Evolutionary conservation across 768 basidiomycete genomes (phyloP).

Genomic region (Lenzites betulinus): DNA sequence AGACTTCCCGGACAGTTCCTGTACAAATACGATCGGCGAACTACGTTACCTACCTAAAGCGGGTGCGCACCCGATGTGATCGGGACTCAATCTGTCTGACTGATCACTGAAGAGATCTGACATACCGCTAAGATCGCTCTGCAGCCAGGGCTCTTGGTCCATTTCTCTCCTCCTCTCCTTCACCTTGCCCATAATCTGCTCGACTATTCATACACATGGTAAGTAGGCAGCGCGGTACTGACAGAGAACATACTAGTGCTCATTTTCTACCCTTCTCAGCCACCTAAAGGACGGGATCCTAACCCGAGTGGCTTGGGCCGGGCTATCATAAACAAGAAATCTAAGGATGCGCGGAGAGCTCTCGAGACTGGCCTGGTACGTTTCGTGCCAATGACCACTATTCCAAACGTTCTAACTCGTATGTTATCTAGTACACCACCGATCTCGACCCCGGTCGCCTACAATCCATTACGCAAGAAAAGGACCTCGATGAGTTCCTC

Average conservation of each 20-base stretch:
- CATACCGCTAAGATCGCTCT: constrained; percentile 3
- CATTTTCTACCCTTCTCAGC: not conserved
- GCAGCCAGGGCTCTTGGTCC: not conserved
- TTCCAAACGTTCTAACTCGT: not conserved
- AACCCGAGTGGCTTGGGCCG: constrained; percentile 88
- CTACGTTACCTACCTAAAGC: not conserved
- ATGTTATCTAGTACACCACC: constrained; percentile 61
- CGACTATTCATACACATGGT: not conserved
- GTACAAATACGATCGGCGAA: no score
- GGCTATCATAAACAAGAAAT: constrained; percentile 92
- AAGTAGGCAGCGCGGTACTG: not conserved
- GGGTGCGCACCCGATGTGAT: constrained; percentile 1
- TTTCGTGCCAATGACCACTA: constrained; percentile 6
- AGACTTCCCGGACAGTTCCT: no score
- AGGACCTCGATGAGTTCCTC: constrained; percentile 93
- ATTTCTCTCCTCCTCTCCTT: not conserved
- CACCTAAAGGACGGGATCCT: constrained; percentile 54
- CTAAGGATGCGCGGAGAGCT: constrained; percentile 67
- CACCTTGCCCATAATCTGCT: no score
- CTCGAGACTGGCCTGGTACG: constrained; percentile 71
- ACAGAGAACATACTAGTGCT: not conserved
- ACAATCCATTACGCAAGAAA: constrained; percentile 93
- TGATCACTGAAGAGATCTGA: constrained; percentile 13
- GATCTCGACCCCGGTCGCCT: constrained; percentile 73
- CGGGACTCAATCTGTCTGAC: constrained; percentile 16